Base-by-base conservation (phyloP, 2,329 filamentous ascomycete species). In the Periconia macrospinosa region DNA sequence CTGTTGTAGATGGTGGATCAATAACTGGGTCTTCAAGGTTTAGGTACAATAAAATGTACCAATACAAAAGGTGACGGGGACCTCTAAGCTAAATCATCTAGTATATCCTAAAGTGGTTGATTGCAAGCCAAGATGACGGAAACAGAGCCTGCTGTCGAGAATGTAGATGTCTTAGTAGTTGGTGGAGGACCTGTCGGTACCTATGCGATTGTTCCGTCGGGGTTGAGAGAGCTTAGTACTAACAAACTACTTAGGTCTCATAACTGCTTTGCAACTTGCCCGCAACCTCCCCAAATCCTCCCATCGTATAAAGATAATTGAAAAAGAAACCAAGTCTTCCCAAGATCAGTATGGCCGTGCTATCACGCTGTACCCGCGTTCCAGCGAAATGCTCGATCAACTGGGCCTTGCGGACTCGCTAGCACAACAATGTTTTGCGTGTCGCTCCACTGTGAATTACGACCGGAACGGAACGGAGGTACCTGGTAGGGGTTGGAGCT, bases 331-430 rank as follows among this genome's bases (percentile, higher is more conserved):
- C 30, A 82, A 82, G 59, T 75, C 76, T 0, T 67, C 73, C 1
- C 80, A 82, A 61, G 79, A 81, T 52, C 66, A 76, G n/a, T 82
- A 80, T 64, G 81, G 81, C 15, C 76, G 81, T 8, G 81, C 81
- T 13, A 81, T 82, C 54, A 81, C 81, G 0, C 75, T 84, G 2
- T 84, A 78, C 53, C 79, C 81, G 1, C 73, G 81, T 1, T 79
- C 77, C 6, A 73, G 71, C 41, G 81, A 84, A 65, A 77, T 82
- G 66, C 75, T 84, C 1, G 79, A 82, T 49, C 79, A 82, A 54
- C 72, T 83, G 1, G 77, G 74, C 20, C 72, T 83, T 8, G 75
- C 76, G 1, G 79, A 83, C 23, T 69, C 76, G 8, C 74, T 84
- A 37, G 73, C 79, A 3, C 81, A 83, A 64, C 70, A 79, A 49